Conservation (phyloP, 2,329 filamentous ascomycete species). For the Beauveria sp. region DNA sequence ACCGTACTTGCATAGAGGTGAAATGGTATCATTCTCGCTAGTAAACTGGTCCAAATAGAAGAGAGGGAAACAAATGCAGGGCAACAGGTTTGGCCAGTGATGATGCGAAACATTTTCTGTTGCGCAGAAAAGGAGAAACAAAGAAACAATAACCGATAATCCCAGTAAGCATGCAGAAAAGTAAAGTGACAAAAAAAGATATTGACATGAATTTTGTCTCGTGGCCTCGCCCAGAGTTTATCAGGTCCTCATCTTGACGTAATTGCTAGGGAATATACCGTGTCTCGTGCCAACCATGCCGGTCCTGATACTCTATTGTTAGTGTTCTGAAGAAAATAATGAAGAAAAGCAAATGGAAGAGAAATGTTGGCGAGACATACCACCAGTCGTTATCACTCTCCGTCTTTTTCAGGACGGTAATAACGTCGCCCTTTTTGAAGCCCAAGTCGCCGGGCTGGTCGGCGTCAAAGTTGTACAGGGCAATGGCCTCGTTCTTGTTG, state of each 20-base stretch:
- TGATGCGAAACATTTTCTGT: neutral
- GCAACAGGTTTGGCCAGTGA: neutral
- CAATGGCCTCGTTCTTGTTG: slow-evolving; percentile 75
- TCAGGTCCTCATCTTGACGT: slow-evolving; percentile 50
- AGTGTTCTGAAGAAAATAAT: neutral
- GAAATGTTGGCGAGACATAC: slow-evolving; percentile 37
- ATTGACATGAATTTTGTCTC: neutral
- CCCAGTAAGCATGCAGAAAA: neutral
- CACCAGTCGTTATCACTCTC: slow-evolving; percentile 96
- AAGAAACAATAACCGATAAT: neutral
- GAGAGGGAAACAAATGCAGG: neutral
- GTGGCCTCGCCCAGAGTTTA: neutral
- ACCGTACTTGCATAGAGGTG: neutral
- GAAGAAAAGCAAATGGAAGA: neutral
- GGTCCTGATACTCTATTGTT: slow-evolving; percentile 49
- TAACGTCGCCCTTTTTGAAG: slow-evolving; percentile 96
- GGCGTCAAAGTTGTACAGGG: slow-evolving; percentile 88
- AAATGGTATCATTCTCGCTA: slow-evolving; percentile 11
- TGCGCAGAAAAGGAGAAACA: neutral
- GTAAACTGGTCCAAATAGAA: neutral
- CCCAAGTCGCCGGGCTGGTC: slow-evolving; percentile 87
- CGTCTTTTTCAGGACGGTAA: slow-evolving; percentile 90
- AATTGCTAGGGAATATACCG: slow-evolving; percentile 88
- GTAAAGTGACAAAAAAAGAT: neutral
- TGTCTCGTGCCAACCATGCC: slow-evolving; percentile 77